Conservation (phyloP, 441 rosid genomes). For the Populus hybrid region DNA sequence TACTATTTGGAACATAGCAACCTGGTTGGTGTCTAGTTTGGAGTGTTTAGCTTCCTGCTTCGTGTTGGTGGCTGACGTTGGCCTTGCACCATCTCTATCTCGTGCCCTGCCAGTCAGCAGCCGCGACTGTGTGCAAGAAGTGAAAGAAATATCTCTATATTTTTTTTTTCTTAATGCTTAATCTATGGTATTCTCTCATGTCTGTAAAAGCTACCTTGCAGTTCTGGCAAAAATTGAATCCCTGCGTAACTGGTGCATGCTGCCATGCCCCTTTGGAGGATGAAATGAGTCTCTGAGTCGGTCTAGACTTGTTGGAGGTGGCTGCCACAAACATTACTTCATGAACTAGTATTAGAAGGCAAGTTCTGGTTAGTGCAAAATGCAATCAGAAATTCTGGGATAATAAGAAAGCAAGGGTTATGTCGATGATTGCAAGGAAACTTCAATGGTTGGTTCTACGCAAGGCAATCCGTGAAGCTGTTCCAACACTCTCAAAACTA, state of each 20-base stretch:
- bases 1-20: not conserved
- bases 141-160: too few species aligned
- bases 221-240: not conserved
- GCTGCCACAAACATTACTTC: not conserved
- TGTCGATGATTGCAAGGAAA: not conserved
- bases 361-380: not conserved
- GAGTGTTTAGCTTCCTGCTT: not conserved
- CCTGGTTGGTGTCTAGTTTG: not conserved
- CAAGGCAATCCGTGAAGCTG: not conserved
- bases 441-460: not conserved
- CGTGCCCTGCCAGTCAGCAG: too few species aligned
- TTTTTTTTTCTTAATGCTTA: too few species aligned
- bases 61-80: too few species aligned
- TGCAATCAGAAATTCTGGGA: not conserved
- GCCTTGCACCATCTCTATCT: too few species aligned
- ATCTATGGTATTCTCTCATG: too few species aligned
- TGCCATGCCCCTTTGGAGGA: not conserved
- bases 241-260: not conserved
- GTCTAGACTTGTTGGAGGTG: not conserved
- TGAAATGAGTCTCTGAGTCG: too few species aligned
- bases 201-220: not conserved
- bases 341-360: not conserved
- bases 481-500: not conserved
- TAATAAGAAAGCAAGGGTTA: not conserved
- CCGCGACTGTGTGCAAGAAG: too few species aligned